A percentile compares a stretch with the other conserved stretches of the same genome.
Evolutionary conservation across 2,329 filamentous ascomycete species (phyloP).

Genomic region (Diaporthe vaccinii): DNA sequence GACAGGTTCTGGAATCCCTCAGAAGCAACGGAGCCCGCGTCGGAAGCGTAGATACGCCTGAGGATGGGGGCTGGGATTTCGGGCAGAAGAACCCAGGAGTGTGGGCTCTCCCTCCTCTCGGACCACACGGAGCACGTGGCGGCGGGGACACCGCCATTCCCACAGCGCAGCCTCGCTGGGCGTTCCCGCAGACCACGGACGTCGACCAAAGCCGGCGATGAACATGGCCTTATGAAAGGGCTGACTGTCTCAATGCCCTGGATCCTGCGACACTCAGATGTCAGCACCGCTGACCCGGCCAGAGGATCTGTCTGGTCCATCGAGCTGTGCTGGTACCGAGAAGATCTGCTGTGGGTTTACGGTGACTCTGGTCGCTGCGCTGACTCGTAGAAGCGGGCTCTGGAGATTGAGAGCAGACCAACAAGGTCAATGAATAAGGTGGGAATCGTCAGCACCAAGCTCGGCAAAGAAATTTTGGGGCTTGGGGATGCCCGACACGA

Average conservation of each 20-base stretch:
- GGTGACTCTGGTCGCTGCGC: conserved; percentile 11
- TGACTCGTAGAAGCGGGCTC: conserved; percentile 33
- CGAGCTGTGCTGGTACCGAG: not conserved
- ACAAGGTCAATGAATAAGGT: conserved; percentile 5
- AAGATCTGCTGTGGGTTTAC: conserved; percentile 9
- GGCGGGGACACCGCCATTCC: conserved; percentile 19
- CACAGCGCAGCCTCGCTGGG: conserved; percentile 6
- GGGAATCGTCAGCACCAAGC: conserved; percentile 24
- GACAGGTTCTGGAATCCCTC: conserved; percentile 12
- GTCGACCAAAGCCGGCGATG: no score
- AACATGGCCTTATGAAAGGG: not conserved
- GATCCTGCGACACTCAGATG: no score
- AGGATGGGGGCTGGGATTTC: not conserved
- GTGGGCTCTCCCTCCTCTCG: not conserved
- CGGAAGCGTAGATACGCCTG: conserved; percentile 14
- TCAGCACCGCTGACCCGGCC: not conserved
- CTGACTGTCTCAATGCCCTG: not conserved
- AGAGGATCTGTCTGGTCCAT: not conserved
- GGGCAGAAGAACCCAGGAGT: not conserved
- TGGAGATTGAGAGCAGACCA: conserved; percentile 21
- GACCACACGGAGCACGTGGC: conserved; percentile 17
- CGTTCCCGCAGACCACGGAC: not conserved
- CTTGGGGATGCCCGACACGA: conserved; percentile 27
- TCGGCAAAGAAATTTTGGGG: conserved; percentile 15
- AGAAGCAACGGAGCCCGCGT: not conserved